These are phyloP conservation scores for Scytalidium lignicola DNA, from an alignment of 2,329 filamentous ascomycete species.

Conservation along the genomic window DNA sequence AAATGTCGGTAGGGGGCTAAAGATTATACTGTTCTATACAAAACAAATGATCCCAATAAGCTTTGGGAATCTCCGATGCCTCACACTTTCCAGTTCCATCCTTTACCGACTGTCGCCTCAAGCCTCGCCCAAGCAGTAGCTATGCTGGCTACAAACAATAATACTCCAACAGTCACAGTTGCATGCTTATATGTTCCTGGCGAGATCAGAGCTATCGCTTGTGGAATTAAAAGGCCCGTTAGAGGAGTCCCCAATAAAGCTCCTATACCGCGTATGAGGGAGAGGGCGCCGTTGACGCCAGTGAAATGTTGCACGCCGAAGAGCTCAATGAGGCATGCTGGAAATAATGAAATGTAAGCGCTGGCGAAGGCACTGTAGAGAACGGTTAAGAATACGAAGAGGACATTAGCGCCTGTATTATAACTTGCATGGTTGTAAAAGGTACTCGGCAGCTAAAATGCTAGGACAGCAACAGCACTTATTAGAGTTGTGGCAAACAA, in stretches of 20 bases:
- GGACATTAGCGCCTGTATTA: conserved; percentile 31
- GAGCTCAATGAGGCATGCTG: conserved; percentile 21
- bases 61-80: too few species aligned
- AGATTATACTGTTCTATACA: too few species aligned
- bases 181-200: background rate
- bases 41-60: too few species aligned
- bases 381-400: conserved; percentile 30
- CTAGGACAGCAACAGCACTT: conserved; percentile 38
- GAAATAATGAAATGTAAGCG: conserved; percentile 35
- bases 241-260: conserved; percentile 15
- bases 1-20: too few species aligned
- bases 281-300: conserved; percentile 16
- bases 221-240: background rate
- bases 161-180: background rate
- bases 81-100: too few species aligned
- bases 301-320: conserved; percentile 19
- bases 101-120: too few species aligned
- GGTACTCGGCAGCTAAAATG: conserved; percentile 40
- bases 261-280: conserved; percentile 19
- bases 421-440: conserved; percentile 32
- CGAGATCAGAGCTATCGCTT: conserved; percentile 2
- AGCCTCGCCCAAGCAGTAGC: background rate
- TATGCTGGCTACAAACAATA: background rate
- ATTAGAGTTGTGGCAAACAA: conserved; percentile 38
- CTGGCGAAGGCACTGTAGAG: conserved; percentile 33